Base-by-base conservation (phyloP, 1,284 basidiomycete genomes). In the Rhodotorula sp. region DNA sequence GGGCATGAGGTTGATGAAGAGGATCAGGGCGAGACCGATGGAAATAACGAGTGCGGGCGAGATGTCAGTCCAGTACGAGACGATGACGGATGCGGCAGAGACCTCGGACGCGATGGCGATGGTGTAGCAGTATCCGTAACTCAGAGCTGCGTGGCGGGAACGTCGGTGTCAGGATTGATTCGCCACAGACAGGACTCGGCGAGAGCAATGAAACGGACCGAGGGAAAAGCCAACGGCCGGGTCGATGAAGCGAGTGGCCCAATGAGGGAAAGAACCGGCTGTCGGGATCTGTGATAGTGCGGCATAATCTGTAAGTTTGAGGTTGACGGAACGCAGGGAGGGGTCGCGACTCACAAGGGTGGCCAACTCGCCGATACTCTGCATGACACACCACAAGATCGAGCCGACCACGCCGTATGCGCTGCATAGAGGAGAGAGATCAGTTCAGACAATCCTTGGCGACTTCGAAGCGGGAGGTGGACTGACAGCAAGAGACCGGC, bases 31-130 rank as follows among this genome's bases (percentile, higher is more conserved):
- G 52, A 72, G 66, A 7, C 60, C 59, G 38, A 72, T 43, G 5
- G 66, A 62, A 60, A 75, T 75, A 48, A 66, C 65, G 19, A 72
- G 31, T 0, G 70, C 73, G 6, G 70, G 73, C 0, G 64, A 47
- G 67, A 80, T 75, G 21, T 81, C 82, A 65, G 83, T 76, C 82
- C 81, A 83, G 78, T 84, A 83, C 2, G 66, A 60, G 7, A 75
- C 71, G 26, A 75, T 31, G 49, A 74, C 64, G 31, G 70, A 63
- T 0, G 70, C 70, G 21, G 73, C 73, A 1, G 73, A 70, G 14
- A 68, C 59, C 50, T 75, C 73, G 8, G 70, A 66, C 4, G 73
- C 68, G 34, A 75, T 65, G 19, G 73, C 64, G 62, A 75, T 72
- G 15, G 70, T 67, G 64, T 72, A 72, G 57, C 70, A 57, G 34